A percentile compares a stretch with the other conserved stretches of the same genome.
Evolutionary conservation across 495 filamentous ascomycete genomes (phyloP).

Genomic region (Penicillium daleae): DNA sequence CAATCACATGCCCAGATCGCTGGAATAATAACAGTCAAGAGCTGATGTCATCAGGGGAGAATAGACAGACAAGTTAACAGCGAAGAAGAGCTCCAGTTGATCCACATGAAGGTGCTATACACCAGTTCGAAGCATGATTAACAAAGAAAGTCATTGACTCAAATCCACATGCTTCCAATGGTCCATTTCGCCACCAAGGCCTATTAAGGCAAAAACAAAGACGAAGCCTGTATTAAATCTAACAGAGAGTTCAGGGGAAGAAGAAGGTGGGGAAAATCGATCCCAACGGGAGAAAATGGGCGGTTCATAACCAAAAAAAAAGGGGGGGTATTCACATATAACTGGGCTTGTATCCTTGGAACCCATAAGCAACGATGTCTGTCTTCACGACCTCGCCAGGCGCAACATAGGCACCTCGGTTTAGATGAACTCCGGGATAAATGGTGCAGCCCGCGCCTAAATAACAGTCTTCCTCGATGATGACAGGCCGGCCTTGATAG

Average conservation of each 20-base stretch:
- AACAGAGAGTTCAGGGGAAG: background rate
- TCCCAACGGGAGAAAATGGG: background rate
- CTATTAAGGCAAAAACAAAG: background rate
- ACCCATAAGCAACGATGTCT: constrained; percentile 49
- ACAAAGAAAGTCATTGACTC: background rate
- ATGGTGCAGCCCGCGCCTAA: constrained; percentile 87
- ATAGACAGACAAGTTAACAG: background rate
- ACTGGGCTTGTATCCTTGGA: constrained; percentile 49
- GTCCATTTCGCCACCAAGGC: background rate
- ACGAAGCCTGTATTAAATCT: background rate
- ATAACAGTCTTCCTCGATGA: constrained; percentile 88
- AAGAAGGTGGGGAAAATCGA: background rate
- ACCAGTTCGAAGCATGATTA: background rate
- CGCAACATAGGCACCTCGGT: constrained; percentile 48
- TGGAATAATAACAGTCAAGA: background rate
- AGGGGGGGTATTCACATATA: constrained; percentile 42
- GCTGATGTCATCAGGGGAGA: background rate
- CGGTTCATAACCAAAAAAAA: background rate
- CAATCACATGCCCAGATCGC: background rate
- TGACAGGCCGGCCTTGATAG: constrained; percentile 71
- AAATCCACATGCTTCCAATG: background rate
- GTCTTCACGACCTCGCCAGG: constrained; percentile 52
- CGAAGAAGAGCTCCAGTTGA: background rate
- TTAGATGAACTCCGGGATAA: constrained; percentile 58
- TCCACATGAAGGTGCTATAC: background rate